These are phyloP conservation scores for Cucurbita moschata DNA, from an alignment of 306 rosid species.

Conservation along the genomic window DNA sequence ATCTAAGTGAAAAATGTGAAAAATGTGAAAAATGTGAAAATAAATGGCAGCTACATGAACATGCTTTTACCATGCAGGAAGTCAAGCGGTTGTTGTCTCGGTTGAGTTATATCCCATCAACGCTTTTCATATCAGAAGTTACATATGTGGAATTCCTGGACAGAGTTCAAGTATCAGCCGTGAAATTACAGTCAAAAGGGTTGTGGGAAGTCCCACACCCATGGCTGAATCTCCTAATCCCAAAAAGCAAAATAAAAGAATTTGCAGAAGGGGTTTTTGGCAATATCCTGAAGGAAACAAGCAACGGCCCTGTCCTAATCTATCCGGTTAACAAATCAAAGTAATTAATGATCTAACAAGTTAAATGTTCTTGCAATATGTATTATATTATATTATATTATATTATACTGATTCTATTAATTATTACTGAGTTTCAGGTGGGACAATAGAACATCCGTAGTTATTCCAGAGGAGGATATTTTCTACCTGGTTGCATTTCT, in stretches of 20 bases:
- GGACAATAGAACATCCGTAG: constrained; percentile 63
- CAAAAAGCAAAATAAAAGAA: constrained; percentile 58
- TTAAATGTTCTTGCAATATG: not conserved
- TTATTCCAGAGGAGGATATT: constrained; percentile 70
- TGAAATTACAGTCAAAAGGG: constrained; percentile 71
- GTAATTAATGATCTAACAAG: constrained; percentile 14
- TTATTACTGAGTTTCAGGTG: constrained; percentile 41
- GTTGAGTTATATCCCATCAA: constrained; percentile 60
- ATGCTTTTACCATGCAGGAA: constrained; percentile 41
- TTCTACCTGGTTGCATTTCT: constrained; percentile 86
- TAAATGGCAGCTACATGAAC: not conserved
- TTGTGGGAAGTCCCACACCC: constrained; percentile 98
- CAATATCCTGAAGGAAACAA: constrained; percentile 54
- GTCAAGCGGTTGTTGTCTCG: constrained; percentile 27
- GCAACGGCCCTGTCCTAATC: constrained; percentile 81
- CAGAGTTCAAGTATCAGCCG: constrained; percentile 82
- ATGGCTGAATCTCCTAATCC: constrained; percentile 93
- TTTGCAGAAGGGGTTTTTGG: constrained; percentile 77
- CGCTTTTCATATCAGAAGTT: constrained; percentile 67
- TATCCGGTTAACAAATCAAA: constrained; percentile 85
- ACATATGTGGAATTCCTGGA: constrained; percentile 64
- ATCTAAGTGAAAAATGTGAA: not conserved
- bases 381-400: not conserved
- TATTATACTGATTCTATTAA: not conserved
- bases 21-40: not conserved